These are phyloP conservation scores for Xylona heveae DNA, from an alignment of 495 filamentous ascomycete species.

Conservation along the genomic window DNA sequence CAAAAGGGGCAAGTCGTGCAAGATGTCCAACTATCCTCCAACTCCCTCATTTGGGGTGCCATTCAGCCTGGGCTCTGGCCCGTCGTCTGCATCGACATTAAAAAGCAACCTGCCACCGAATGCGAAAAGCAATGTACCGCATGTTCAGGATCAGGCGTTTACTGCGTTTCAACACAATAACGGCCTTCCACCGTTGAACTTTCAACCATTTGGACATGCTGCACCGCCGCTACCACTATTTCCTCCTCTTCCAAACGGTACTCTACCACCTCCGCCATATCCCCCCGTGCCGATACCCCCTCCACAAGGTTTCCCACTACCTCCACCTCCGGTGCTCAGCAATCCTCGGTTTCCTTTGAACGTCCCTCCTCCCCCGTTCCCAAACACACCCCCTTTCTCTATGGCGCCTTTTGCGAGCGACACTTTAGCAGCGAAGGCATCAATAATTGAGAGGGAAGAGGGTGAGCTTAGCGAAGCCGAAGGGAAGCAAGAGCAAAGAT, in stretches of 20 bases:
- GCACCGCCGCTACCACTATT: constrained; percentile 13
- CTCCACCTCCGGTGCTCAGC: constrained; percentile 7
- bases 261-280: constrained; percentile 11
- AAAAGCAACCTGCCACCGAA: too few species aligned
- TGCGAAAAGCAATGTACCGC: too few species aligned
- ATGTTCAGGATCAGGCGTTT: constrained; percentile 10
- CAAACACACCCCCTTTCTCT: too few species aligned
- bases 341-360: too few species aligned
- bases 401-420: too few species aligned
- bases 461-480: constrained; percentile 54
- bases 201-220: too few species aligned
- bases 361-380: too few species aligned
- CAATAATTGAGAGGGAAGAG: constrained; percentile 33
- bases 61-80: too few species aligned
- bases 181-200: too few species aligned
- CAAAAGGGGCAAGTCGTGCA: constrained; percentile 3
- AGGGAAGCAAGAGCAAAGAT: too few species aligned
- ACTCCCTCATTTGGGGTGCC: constrained; percentile 25
- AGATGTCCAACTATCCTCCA: constrained; percentile 35
- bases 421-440: too few species aligned
- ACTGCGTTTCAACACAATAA: constrained; percentile 16
- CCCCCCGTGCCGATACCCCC: constrained; percentile 13
- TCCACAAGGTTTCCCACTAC: constrained; percentile 11
- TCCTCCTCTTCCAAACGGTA: constrained; percentile 8
- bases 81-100: too few species aligned